Evolutionary conservation across 2,329 filamentous ascomycete species (phyloP).

Genomic region (Apiospora arundinis): DNA sequence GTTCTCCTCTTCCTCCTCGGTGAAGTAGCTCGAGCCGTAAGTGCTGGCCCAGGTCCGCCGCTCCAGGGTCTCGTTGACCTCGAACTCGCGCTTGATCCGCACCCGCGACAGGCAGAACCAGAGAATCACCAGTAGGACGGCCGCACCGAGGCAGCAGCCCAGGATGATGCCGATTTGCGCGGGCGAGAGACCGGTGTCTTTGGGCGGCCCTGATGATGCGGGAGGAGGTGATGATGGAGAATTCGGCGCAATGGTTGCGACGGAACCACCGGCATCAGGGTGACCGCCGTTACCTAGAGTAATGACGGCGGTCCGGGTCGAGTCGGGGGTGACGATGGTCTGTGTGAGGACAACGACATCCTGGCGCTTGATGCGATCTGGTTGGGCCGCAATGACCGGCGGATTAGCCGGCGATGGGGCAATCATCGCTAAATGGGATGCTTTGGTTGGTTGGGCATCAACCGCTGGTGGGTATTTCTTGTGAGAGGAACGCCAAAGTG

Average conservation of each 20-base stretch:
- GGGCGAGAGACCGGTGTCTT: constrained; percentile 27
- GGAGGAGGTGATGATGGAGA: neutral
- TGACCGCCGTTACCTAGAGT: constrained; percentile 35
- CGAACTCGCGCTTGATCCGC: constrained; percentile 27
- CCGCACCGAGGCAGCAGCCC: constrained; percentile 34
- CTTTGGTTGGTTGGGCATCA: constrained; percentile 12
- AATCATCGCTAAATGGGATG: neutral
- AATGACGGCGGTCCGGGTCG: constrained; percentile 36
- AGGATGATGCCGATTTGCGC: constrained; percentile 38
- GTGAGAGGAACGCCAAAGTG: neutral
- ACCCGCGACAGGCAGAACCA: constrained; percentile 32
- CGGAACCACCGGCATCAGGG: constrained; percentile 26
- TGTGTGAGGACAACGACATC: constrained; percentile 35
- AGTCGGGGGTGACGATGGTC: constrained; percentile 35
- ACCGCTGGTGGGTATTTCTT: neutral
- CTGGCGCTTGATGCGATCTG: constrained; percentile 29
- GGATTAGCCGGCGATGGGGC: neutral
- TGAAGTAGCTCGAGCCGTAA: neutral
- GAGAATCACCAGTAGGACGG: constrained; percentile 32
- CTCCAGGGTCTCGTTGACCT: constrained; percentile 22
- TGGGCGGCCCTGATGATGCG: neutral
- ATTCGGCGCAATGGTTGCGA: constrained; percentile 6
- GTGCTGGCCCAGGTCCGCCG: constrained; percentile 23
- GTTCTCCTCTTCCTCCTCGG: neutral
- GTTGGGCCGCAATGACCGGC: constrained; percentile 24